A percentile compares a stretch with the other conserved stretches of the same genome.
These are phyloP conservation scores for Fusarium albidum DNA, from an alignment of 2,329 filamentous ascomycete species.

Conservation along the genomic window DNA sequence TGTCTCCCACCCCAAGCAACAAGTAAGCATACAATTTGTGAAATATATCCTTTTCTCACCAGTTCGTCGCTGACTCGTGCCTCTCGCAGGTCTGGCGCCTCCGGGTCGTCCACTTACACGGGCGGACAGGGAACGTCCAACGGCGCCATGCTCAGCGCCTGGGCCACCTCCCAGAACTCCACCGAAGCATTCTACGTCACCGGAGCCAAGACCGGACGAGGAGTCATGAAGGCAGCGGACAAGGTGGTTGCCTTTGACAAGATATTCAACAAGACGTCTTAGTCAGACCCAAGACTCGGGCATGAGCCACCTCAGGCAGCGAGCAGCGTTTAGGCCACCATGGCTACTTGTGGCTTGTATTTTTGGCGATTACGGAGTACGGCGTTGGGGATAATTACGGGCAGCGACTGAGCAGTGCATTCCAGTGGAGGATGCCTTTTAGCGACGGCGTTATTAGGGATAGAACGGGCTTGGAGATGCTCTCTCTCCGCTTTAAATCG, in stretches of 20 bases:
- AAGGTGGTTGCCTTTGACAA: conserved; percentile 20
- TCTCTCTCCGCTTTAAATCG: too few relatives aligned
- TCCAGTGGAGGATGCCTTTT: too few relatives aligned
- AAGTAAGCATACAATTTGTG: conserved; percentile 11
- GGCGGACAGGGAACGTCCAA: conserved; percentile 17
- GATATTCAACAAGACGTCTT: conserved; percentile 1
- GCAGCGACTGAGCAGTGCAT: too few relatives aligned
- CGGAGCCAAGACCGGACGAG: conserved; percentile 24
- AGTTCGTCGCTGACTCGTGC: conserved; percentile 1
- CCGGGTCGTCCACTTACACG: conserved; percentile 18
- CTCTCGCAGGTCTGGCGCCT: conserved; percentile 12
- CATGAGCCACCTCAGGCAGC: too few relatives aligned
- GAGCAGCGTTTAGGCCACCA: too few relatives aligned
- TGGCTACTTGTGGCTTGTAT: too few relatives aligned
- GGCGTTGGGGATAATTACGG: too few relatives aligned
- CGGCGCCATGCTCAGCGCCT: conserved; percentile 12
- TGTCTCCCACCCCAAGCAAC: conserved; percentile 20
- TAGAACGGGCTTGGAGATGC: too few relatives aligned
- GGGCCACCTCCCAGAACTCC: conserved; percentile 17
- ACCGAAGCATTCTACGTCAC: conserved; percentile 23
- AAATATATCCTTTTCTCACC: background rate
- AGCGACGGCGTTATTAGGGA: too few relatives aligned
- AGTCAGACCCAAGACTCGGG: background rate
- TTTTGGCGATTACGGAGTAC: too few relatives aligned
- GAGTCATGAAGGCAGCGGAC: conserved; percentile 11